Base-by-base conservation (phyloP, 1,284 basidiomycete genomes). In the Rhodotorula sp. region DNA sequence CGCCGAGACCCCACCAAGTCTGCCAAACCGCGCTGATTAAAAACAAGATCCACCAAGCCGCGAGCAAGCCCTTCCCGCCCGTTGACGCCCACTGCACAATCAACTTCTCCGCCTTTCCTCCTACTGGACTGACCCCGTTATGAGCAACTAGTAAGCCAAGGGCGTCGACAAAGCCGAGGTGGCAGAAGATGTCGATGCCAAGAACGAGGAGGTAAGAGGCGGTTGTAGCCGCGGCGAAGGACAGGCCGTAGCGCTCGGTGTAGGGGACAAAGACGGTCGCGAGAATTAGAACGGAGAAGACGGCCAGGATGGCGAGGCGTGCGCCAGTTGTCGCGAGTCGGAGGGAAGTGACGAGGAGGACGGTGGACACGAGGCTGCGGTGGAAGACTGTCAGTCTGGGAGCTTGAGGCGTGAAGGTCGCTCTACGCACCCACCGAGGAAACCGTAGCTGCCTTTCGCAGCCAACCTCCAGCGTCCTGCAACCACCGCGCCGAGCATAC, bases 131-230 rank as follows among this genome's bases (percentile, higher is more conserved):
- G 32, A 90, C 86, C 44, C 86, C 85, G 34, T 82, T 79, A 2
- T 86, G 86, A 34, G 90, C 87, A 67, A 91, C 86, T 78, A 90
- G 81, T 30, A 88, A 88, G 20, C 90, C 90, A 29, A 67, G n/a
- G 27, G 67, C 68, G 54, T 73, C 74, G 57, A 76, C 69, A 44
- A 71, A 73, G 7, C 68, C 68, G 8, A 60, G 8, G 11, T 47
- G 48, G 59, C 90, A 81, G 27, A 83, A 76, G 67, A 90, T 87
- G 80, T 94, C 92, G 66, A 91, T 51, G 1, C 54, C 66, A 63
- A 68, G 49, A 54, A 66, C 46, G 60, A 71, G 27, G 44, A 70
- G 59, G 53, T 54, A 62, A 2, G 71, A 53, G 7, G 44, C 71
- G 0, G 56, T 22, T 3, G 70, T 24, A 15, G 66, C 66, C 0